A percentile compares a stretch with the other conserved stretches of the same genome.
These are phyloP conservation scores for Stephanocyclus meneghinianus DNA, from an alignment of 352 stramenopile species.

Conservation along the genomic window DNA sequence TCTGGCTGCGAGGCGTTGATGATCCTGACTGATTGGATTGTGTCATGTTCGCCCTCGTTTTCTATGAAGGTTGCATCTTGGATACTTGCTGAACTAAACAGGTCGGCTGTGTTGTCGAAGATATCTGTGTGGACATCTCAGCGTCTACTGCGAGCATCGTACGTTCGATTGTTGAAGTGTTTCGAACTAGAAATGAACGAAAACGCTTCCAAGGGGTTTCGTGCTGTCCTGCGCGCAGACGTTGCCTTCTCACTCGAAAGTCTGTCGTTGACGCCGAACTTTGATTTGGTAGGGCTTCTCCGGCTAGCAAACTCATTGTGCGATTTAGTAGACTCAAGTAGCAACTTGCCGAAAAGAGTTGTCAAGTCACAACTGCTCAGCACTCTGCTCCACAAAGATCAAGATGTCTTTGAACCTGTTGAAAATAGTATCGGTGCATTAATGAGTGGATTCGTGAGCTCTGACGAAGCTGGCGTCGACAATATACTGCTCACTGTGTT, in stretches of 20 bases:
- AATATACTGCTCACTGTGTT: constrained; percentile 29
- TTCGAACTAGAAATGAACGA: not conserved
- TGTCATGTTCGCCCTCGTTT: constrained; percentile 1
- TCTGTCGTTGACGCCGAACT: not conserved
- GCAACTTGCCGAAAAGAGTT: too few species aligned
- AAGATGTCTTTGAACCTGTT: constrained; percentile 11
- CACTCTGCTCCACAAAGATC: constrained; percentile 16
- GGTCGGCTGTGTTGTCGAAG: constrained; percentile 13
- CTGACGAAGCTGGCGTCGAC: constrained; percentile 32
- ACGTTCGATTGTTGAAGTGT: constrained; percentile 31
- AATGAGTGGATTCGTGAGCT: constrained; percentile 19
- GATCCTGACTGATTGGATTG: constrained; percentile 49
- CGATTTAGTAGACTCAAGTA: not conserved
- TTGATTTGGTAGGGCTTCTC: constrained; percentile 29
- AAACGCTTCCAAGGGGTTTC: not conserved
- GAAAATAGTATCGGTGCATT: constrained; percentile 22
- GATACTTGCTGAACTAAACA: constrained; percentile 29
- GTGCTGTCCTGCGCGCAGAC: not conserved
- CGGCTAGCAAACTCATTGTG: constrained; percentile 29
- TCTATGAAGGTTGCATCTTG: constrained; percentile 22
- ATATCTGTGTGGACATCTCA: constrained; percentile 27
- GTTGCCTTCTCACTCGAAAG: not conserved
- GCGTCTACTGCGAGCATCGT: constrained; percentile 40
- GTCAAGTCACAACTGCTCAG: constrained; percentile 28
- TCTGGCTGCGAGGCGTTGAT: constrained; percentile 23